Evolutionary conservation across 345 rosid genomes (phyloP), one percentile per base, ranked within the genome.

Genomic region (Kernera saxatilis): DNA sequence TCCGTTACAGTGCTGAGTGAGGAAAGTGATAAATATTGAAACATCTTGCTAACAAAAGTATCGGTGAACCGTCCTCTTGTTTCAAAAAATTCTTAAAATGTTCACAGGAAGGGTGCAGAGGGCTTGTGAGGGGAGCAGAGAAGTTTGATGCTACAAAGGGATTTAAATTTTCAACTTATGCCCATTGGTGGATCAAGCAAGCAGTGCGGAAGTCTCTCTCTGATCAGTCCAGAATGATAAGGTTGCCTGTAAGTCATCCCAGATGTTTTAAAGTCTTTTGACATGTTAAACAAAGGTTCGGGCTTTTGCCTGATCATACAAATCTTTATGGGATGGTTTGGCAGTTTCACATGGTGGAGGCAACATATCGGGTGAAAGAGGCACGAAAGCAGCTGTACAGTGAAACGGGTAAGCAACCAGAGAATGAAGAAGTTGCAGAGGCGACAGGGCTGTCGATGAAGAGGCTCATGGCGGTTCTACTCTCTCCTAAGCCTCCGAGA

Each of bases 151-250:
- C 90, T 53, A 85, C 96, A 51, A 94, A 85, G 66, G 99, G 99
- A 76, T 94, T 91, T 77, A 94, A 91, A 79, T 91, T 94, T 72
- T 94, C 99, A 37, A 94, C 99, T 8, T 94, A 94, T 73, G 99
- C 92, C 6, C 97, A 94, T 64, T 94, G 99, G 97, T 94, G 99
- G 99, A 89, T 91, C 62, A 94, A 84, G 62, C 99, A 94, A 80
- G 91, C 99, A 15, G 87, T 94, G 49, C 71, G 96, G 59, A 91
- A 83, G 78, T 84, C 91, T 67, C 96, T 94, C 19, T 85, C 96
- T 36, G 96, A 91, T 68, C 96, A 85, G 69, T 85, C 96, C 14
- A 81, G 97, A 82, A 86, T 87, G 78, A 91, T 91, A 50, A 84
- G 96, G 46, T 74, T 91, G 72, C 98, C 98, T 1, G 98, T 89